phyloP scores from a whole-genome alignment of 208 protist species.

The Herpetomonas samuelpessoai region DNA sequence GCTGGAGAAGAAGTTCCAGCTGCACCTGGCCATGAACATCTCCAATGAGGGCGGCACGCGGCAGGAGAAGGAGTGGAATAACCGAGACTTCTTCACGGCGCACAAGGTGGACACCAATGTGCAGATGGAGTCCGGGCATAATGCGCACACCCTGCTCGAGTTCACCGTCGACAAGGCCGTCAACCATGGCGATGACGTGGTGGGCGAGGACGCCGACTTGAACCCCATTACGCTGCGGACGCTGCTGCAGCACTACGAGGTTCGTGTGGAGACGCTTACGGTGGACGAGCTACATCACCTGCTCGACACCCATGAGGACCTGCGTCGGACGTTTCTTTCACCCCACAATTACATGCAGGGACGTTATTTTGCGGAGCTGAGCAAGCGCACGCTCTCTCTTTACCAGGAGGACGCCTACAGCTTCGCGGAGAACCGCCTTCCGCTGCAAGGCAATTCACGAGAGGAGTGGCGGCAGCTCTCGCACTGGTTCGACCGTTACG shows the following conservation, averaged over 20 bases:
- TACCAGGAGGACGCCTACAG: constrained; percentile 85
- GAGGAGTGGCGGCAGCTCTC: constrained; percentile 96
- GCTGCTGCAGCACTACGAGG: constrained; percentile 70
- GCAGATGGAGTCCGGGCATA: constrained; percentile 83
- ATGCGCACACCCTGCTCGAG: constrained; percentile 84
- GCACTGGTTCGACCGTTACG: constrained; percentile 95
- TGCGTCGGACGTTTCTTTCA: constrained; percentile 75
- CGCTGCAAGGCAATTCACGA: constrained; percentile 65
- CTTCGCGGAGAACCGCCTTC: constrained; percentile 86
- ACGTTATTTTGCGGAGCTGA: constrained; percentile 92
- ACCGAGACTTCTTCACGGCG: constrained; percentile 88
- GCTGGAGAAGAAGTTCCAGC: constrained; percentile 91
- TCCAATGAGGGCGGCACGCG: constrained; percentile 69
- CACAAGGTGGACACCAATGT: constrained; percentile 93
- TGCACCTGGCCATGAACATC: constrained; percentile 93
- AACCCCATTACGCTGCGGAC: constrained; percentile 77
- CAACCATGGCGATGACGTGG: constrained; percentile 87
- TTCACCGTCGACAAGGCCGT: constrained; percentile 90
- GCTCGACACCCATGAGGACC: constrained; percentile 59
- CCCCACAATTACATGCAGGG: constrained; percentile 91
- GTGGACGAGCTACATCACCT: constrained; percentile 88
- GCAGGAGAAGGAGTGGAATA: constrained; percentile 89
- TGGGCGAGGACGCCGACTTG: constrained; percentile 76
- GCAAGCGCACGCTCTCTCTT: constrained; percentile 75
- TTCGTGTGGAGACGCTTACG: constrained; percentile 74